Evolutionary conservation across 208 protist species (phyloP).

Genomic region (Histomonas meleagridis): DNA sequence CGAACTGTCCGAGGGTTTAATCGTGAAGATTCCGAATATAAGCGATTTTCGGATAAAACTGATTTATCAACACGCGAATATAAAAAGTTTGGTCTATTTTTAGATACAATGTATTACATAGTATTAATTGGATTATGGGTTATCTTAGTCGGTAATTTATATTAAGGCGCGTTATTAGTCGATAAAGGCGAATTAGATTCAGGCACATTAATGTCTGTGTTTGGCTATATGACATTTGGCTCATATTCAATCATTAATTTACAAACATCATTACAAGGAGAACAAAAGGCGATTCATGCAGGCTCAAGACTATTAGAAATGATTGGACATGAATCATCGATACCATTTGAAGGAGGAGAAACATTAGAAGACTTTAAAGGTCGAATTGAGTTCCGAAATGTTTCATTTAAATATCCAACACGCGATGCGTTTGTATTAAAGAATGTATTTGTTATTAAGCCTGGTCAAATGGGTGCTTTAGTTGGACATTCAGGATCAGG

Average conservation of each 20-base stretch:
- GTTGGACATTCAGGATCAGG: conserved; percentile 42
- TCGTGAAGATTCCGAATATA: neutral
- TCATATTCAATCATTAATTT: neutral
- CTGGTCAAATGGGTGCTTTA: conserved; percentile 40
- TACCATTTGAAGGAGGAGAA: neutral
- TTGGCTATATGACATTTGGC: neutral
- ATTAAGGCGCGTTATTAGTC: neutral
- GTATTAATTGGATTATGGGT: neutral
- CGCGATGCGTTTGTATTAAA: conserved; percentile 15
- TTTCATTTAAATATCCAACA: conserved; percentile 29
- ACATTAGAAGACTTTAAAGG: neutral
- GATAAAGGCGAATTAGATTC: neutral
- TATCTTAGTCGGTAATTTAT: neutral
- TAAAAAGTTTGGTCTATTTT: neutral
- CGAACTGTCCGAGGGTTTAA: neutral
- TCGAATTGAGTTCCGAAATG: conserved; percentile 5
- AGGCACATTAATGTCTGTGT: neutral
- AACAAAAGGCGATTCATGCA: neutral
- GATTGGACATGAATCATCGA: neutral
- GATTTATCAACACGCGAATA: neutral
- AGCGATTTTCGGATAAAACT: neutral
- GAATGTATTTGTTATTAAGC: conserved; percentile 39
- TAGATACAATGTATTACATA: neutral
- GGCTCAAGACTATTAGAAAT: neutral
- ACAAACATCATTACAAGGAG: neutral